phyloP scores from a whole-genome alignment of 305 asterid genomes.

The Fraxinus paxiana region DNA sequence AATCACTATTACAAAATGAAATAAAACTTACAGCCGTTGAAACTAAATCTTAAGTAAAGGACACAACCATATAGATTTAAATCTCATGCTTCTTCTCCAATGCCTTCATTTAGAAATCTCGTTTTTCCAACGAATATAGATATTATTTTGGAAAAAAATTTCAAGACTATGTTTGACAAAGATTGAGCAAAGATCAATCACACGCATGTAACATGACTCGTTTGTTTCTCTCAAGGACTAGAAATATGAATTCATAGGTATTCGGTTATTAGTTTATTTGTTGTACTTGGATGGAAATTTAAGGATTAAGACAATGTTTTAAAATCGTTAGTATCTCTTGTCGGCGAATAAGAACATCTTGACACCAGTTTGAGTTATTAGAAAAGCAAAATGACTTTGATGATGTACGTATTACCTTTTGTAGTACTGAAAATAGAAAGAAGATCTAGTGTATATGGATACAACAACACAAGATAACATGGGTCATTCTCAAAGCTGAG shows the following conservation, averaged over 20 bases:
- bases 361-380: background rate
- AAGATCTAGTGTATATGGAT: background rate
- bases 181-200: background rate
- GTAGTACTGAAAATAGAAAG: background rate
- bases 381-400: background rate
- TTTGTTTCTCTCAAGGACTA: background rate
- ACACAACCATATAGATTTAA: background rate
- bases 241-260: too few species aligned
- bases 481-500: too few species aligned
- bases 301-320: background rate
- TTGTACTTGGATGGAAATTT: too few species aligned
- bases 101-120: background rate
- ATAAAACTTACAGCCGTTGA: background rate
- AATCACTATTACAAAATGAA: background rate
- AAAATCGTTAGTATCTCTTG: background rate
- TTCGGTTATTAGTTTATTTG: too few species aligned
- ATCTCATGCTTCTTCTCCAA: background rate
- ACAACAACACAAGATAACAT: background rate
- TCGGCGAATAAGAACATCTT: background rate
- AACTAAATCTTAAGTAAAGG: background rate
- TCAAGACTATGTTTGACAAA: background rate
- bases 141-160: background rate
- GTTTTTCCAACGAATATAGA: background rate
- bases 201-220: background rate
- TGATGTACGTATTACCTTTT: too few species aligned